These are phyloP conservation scores for Sporothrix luriei DNA, from an alignment of 2,329 filamentous ascomycete genomes.

Conservation along the genomic window DNA sequence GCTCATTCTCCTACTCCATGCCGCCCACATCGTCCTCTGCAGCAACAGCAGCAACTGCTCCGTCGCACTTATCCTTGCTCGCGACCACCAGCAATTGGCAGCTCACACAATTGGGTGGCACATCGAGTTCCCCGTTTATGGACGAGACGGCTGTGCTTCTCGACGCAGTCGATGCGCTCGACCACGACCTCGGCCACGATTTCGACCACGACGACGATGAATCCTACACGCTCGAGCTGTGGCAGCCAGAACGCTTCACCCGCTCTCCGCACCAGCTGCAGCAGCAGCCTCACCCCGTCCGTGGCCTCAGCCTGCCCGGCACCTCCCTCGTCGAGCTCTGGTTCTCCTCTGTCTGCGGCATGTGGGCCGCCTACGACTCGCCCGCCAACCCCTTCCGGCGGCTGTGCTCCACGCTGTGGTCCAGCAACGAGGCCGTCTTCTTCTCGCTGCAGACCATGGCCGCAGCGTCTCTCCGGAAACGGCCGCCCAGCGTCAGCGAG, in stretches of 20 bases:
- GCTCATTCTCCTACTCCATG: neutral
- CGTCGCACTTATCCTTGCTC: neutral
- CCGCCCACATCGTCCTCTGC: neutral
- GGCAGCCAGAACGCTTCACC: constrained; percentile 27
- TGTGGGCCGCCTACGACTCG: constrained; percentile 49
- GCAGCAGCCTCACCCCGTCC: neutral
- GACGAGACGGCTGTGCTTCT: neutral
- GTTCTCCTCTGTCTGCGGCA: constrained; percentile 48
- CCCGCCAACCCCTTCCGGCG: constrained; percentile 46
- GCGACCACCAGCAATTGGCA: neutral
- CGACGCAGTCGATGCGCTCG: neutral
- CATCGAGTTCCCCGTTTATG: neutral
- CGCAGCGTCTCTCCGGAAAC: constrained; percentile 44
- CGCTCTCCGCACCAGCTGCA: neutral
- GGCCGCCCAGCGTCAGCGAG: constrained; percentile 45
- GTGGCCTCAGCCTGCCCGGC: constrained; percentile 25
- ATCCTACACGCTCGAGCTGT: constrained; percentile 27
- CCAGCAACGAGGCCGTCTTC: constrained; percentile 45
- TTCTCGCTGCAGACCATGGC: constrained; percentile 49
- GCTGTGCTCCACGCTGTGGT: constrained; percentile 45
- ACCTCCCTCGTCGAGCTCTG: constrained; percentile 45
- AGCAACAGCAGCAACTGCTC: neutral
- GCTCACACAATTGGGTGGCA: neutral
- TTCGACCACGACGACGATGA: neutral
- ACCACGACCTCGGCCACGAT: neutral